A percentile compares a stretch with the other conserved stretches of the same genome.
Evolutionary conservation across 306 rosid species (phyloP).

Genomic region (Bauhinia variegata): DNA sequence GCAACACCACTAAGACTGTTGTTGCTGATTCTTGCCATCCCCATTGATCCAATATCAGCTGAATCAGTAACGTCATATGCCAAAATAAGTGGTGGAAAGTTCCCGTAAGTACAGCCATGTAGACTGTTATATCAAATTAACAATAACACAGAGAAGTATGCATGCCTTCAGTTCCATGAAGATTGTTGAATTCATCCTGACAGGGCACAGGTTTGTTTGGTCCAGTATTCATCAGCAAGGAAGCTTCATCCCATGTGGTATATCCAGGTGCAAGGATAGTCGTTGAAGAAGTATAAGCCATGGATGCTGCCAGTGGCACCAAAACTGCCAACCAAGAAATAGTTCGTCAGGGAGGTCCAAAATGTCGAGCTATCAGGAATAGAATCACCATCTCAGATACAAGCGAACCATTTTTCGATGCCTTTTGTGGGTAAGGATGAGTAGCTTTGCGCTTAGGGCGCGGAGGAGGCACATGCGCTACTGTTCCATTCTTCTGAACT

Average conservation of each 20-base stretch:
- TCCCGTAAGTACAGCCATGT: conserved; percentile 40
- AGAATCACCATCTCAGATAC: conserved; percentile 32
- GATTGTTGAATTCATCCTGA: conserved; percentile 58
- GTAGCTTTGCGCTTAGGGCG: conserved; percentile 95
- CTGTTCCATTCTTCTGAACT: conserved; percentile 83
- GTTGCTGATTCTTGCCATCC: conserved; percentile 50
- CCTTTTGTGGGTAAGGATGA: conserved; percentile 95
- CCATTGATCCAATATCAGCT: conserved; percentile 82
- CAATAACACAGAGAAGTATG: conserved; percentile 25
- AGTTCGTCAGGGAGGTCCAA: conserved; percentile 33
- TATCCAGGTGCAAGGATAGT: conserved; percentile 57
- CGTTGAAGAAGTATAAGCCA: conserved; percentile 66
- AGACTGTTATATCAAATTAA: conserved; percentile 19
- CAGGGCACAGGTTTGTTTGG: conserved; percentile 41
- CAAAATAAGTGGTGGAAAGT: conserved; percentile 55
- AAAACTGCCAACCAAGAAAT: conserved; percentile 57
- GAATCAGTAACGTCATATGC: conserved; percentile 61
- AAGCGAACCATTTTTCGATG: conserved; percentile 75
- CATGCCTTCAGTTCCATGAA: conserved; percentile 67
- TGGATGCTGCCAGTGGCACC: conserved; percentile 71
- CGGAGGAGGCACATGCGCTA: conserved; percentile 96
- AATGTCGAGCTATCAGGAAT: conserved; percentile 28
- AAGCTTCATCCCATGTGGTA: conserved; percentile 74
- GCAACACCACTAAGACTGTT: conserved; percentile 54
- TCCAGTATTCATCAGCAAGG: conserved; percentile 53